These are phyloP conservation scores for Tetracentron sinense DNA, from an alignment of 164 flowering plant species.

Conservation along the genomic window DNA sequence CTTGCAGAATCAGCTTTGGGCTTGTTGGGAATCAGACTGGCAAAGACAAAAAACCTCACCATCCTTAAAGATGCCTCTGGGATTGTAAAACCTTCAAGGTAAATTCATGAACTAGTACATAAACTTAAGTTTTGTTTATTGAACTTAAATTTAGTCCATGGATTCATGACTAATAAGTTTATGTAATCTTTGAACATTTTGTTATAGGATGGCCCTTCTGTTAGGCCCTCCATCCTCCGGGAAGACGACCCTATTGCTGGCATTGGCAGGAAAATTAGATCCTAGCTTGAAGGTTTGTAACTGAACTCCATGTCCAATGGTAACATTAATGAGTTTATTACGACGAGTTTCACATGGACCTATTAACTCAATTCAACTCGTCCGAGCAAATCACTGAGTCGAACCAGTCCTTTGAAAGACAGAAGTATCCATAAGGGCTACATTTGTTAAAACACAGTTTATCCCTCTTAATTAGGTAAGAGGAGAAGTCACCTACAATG, in stretches of 20 bases:
- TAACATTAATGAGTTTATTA: too few species aligned
- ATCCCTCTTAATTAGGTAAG: conserved; percentile 58
- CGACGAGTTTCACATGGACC: too few species aligned
- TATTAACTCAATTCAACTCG: too few species aligned
- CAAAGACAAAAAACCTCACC: conserved; percentile 57
- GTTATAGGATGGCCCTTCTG: conserved; percentile 68
- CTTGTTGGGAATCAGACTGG: conserved; percentile 43
- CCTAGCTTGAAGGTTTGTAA: conserved; percentile 53
- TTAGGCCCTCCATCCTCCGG: conserved; percentile 95
- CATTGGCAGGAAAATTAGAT: conserved; percentile 82
- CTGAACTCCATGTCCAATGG: too few species aligned
- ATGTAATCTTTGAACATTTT: neutral
- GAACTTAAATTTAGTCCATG: too few species aligned
- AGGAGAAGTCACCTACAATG: conserved; percentile 83
- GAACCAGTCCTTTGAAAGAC: too few species aligned
- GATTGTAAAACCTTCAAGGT: conserved; percentile 85
- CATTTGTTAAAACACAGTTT: neutral
- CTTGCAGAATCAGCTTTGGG: conserved; percentile 49
- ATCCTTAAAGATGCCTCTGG: conserved; percentile 84
- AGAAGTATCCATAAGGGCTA: neutral
- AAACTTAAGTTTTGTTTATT: too few species aligned
- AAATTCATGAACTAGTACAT: neutral
- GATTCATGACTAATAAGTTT: too few species aligned
- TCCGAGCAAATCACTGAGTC: too few species aligned
- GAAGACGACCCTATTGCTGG: conserved; percentile 80